Base-by-base conservation (phyloP, 2,329 filamentous ascomycete genomes). In the Sporothrix mexicana region DNA sequence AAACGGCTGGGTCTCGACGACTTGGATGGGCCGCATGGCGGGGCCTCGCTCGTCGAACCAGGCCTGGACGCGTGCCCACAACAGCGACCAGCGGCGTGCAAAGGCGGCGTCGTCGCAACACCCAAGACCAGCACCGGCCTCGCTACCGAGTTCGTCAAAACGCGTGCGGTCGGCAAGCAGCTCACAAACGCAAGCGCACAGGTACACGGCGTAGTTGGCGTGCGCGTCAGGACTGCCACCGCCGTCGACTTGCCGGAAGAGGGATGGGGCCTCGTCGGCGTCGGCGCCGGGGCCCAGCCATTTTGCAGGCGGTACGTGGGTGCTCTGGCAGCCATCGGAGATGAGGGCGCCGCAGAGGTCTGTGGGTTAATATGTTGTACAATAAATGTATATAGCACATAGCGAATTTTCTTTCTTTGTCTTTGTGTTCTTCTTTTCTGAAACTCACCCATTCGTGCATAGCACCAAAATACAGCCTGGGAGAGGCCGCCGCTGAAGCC, bases 381-480 rank as follows among this genome's bases (percentile, higher is more conserved):
- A 49, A 49, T 6, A n/a, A n/a, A n/a, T n/a, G n/a, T n/a, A n/a
- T n/a, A n/a, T n/a, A n/a, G n/a, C n/a, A n/a, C n/a, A n/a, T n/a
- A n/a, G n/a, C n/a, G n/a, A n/a, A n/a, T n/a, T n/a, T n/a, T n/a
- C n/a, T n/a, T n/a, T n/a, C n/a, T n/a, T n/a, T n/a, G n/a, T n/a
- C n/a, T n/a, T n/a, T n/a, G n/a, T n/a, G n/a, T n/a, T n/a, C n/a
- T n/a, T n/a, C n/a, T n/a, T n/a, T n/a, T n/a, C n/a, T 13, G 10
- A 49, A 49, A 49, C 45, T 13, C 6, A 49, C 45, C 87, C 86
- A 89, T 89, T 62, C 87, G 82, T 1, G 85, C 86, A 76, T 87
- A 89, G 74, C 86, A 88, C 87, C 87, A 89, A 74, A 89, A 89
- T 0, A 88, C 81, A 0, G 87, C 86, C 77, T 87, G 86, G 7